Evolutionary conservation across 805 yeast genomes (phyloP).

Genomic region (Cyberlindnera subsufficiens): DNA sequence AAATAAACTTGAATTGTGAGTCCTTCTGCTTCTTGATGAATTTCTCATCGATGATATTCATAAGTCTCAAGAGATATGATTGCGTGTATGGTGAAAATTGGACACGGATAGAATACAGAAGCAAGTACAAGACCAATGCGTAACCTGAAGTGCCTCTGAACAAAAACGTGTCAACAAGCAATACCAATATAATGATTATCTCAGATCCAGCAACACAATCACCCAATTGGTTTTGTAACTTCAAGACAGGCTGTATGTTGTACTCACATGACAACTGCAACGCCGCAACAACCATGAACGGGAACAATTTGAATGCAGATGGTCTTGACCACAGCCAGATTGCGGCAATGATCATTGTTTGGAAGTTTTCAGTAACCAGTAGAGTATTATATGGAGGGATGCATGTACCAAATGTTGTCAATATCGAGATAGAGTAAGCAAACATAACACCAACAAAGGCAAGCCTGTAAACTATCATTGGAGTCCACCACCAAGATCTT

Average conservation of each 20-base stretch:
- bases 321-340: conserved; percentile 61
- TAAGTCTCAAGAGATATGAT: conserved; percentile 25
- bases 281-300: conserved; percentile 50
- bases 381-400: conserved; percentile 60
- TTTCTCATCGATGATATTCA: conserved; percentile 25
- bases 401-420: conserved; percentile 53
- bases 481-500: conserved; percentile 34
- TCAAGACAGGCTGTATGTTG: conserved; percentile 35
- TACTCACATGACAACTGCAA: conserved; percentile 45
- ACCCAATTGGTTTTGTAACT: conserved; percentile 34
- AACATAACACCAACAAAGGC: conserved; percentile 49
- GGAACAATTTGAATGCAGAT: conserved; percentile 42
- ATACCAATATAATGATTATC: conserved; percentile 43
- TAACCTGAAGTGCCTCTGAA: conserved; percentile 63
- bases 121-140: conserved; percentile 49
- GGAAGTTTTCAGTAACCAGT: conserved; percentile 72
- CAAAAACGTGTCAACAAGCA: conserved; percentile 54
- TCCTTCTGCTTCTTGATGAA: conserved; percentile 27
- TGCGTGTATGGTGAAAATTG: conserved; percentile 43
- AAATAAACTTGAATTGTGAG: conserved; percentile 22
- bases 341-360: conserved; percentile 47
- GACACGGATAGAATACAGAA: conserved; percentile 68
- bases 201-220: conserved; percentile 56
- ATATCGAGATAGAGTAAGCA: conserved; percentile 46
- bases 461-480: conserved; percentile 48